Evolutionary conservation across 2,329 filamentous ascomycete species (phyloP), one percentile per base, ranked within the genome.

Genomic region (Colletotrichum neosansevieriae): DNA sequence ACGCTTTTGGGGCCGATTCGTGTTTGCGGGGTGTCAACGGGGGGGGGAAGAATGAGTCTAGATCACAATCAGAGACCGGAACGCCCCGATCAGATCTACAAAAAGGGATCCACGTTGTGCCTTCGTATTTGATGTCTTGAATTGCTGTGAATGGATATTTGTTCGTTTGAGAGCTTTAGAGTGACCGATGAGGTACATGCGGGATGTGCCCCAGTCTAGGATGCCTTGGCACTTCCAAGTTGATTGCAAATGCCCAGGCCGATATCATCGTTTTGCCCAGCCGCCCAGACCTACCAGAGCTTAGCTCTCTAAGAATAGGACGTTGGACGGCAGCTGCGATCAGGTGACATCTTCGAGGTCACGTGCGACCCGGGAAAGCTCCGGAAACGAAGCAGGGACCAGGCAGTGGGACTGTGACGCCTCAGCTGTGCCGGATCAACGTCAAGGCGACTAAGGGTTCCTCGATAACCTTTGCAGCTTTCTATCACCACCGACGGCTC

Each of bases 401-500:
- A 54, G 64, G 65, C 21, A 38, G 62, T 60, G 62, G 56, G 61
- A 69, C 62, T 36, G 61, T 69, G 66, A 69, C 66, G 61, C 66
- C 66, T 69, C 62, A 66, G 62, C 66, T 66, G 66, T 60, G 61
- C 54, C 56, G 49, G 56, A 69, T 69, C 54, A 69, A 66, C 66
- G 66, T 69, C 66, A 66, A 69, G 66, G 66, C 66, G 61, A 29
- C 61, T 47, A 34, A 32, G 53, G 53, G 60, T 24, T 15, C 12
- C 36, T 61, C 36, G n/a, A 19, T 57, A 54, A 60, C 42, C 50
- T 56, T 36, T 10, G 19, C 40, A 68, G 60, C 60, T 47, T 56
- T 60, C 49, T 9, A 60, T 56, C 56, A 49, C 12, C 54, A 24
- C 49, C 47, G 34, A 65, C 65, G 54, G 63, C n/a, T 6, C 11